Base-by-base conservation (phyloP, 148 eudicot genomes). In the Drosera capensis region DNA sequence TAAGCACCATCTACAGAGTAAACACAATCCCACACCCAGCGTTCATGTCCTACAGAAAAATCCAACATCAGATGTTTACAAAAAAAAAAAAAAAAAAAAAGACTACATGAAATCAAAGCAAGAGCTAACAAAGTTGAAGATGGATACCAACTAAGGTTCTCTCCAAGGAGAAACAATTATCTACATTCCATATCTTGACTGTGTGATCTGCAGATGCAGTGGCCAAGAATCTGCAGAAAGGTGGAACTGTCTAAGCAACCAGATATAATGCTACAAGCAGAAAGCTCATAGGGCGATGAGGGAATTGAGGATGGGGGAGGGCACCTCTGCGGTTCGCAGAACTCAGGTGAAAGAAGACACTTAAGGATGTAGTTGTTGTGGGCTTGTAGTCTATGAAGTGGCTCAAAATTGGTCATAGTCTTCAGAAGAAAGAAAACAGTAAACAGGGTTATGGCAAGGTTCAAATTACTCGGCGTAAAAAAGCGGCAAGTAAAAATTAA, bases 11-110 rank as follows among this genome's bases (percentile, higher is more conserved):
- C 95, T n/a, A 80, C 95, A 21, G 99, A 92, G 65, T 81, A 85
- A 30, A 81, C 94, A 56, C 95, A 92, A 57, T 92, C 99, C 95
- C 99, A 85, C 16, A 92, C 99, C 99, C 99, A 92, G 6, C 99
- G 82, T 23, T 79, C 75, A 61, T 92, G 99, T 38, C 99, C 99
- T 92, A 77, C 37, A 65, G 38, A 44, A 6, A 63, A 8, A 28
- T 20, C 52, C 43, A 46, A 42, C 43, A 25, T n/a, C n/a, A n/a
- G n/a, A n/a, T n/a, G 46, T 25, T 25, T 23, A 51, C 21, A 15
- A 50, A 34, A 25, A 24, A 43, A 30, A 12, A 4, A 44, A 7
- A 20, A 23, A 40, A 17, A 19, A 25, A 37, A 20, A 51, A 25
- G 51, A 7, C 24, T 54, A 24, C 25, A 25, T 45, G 25, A 28